Conservation (phyloP, 2,329 filamentous ascomycete genomes). For the Knufia petricola region DNA sequence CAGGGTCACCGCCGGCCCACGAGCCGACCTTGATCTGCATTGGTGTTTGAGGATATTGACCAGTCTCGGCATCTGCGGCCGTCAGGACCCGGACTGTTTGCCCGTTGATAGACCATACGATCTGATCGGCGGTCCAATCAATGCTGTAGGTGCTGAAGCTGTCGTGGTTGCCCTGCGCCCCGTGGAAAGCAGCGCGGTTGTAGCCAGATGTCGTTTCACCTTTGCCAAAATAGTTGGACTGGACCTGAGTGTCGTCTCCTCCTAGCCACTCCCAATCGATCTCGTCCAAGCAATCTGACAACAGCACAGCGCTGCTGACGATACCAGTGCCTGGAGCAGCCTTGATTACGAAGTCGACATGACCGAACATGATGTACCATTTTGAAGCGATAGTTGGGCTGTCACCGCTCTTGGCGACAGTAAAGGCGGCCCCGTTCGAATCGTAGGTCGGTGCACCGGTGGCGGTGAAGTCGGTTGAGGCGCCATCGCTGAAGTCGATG, state of each 20-base stretch:
- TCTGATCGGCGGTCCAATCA: constrained; percentile 56
- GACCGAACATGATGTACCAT: constrained; percentile 99
- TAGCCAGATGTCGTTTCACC: constrained; percentile 67
- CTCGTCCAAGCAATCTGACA: constrained; percentile 88
- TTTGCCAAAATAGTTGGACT: constrained; percentile 96
- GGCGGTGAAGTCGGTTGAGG: constrained; percentile 67
- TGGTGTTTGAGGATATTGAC: constrained; percentile 62
- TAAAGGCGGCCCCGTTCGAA: constrained; percentile 69
- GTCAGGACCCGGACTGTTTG: constrained; percentile 51
- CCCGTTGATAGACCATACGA: constrained; percentile 59
- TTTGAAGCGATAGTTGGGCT: constrained; percentile 76
- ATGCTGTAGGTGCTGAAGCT: constrained; percentile 42
- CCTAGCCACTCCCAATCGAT: constrained; percentile 98
- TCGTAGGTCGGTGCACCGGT: constrained; percentile 64
- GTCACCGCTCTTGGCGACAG: constrained; percentile 67
- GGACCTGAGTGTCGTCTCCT: constrained; percentile 64
- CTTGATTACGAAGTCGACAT: constrained; percentile 75
- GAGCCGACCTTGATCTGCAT: constrained; percentile 62
- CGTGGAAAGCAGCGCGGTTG: constrained; percentile 76
- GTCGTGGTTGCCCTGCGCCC: constrained; percentile 48
- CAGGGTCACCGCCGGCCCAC: constrained; percentile 53
- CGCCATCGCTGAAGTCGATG: constrained; percentile 72
- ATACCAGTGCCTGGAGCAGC: constrained; percentile 82
- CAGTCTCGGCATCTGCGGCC: constrained; percentile 49
- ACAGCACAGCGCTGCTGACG: constrained; percentile 81